Conservation (phyloP, 2,329 filamentous ascomycete species). For the Diaporthe sp. region DNA sequence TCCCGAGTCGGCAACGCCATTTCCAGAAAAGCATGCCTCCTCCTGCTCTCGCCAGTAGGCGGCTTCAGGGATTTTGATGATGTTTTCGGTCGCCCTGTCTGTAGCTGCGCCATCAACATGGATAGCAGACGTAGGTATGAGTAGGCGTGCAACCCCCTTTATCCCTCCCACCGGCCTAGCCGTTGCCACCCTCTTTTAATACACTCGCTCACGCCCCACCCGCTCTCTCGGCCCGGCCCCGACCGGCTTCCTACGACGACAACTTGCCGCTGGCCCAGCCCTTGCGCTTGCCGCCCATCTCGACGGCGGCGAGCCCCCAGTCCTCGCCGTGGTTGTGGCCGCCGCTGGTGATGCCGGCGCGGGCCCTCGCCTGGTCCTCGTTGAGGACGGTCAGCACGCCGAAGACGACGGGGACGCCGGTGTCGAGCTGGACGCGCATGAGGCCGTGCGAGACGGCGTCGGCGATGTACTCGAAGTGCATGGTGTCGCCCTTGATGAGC, state of each 20-base stretch:
- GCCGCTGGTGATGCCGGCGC: constrained; percentile 79
- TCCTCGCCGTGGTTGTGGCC: constrained; percentile 96
- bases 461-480: constrained; percentile 99
- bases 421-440: constrained; percentile 94
- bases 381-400: constrained; percentile 90
- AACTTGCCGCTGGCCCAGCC: constrained; percentile 83
- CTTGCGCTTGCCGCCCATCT: constrained; percentile 89
- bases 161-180: not conserved
- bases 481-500: constrained; percentile 97
- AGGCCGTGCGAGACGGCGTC: constrained; percentile 91
- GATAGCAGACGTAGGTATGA: not conserved
- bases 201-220: not conserved
- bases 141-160: no score
- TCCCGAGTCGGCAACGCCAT: not conserved
- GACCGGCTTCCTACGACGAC: constrained; percentile 50
- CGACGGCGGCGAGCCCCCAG: constrained; percentile 94
- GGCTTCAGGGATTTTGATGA: not conserved
- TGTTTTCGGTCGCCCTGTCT: not conserved
- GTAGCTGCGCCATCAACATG: not conserved
- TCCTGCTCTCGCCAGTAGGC: not conserved
- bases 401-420: constrained; percentile 90
- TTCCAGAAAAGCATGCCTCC: not conserved
- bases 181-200: not conserved
- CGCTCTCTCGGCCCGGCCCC: no score
- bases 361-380: constrained; percentile 87